Evolutionary conservation across 2,329 filamentous ascomycete species (phyloP), one percentile per base, ranked within the genome.

Genomic region (Seiridium cupressi): DNA sequence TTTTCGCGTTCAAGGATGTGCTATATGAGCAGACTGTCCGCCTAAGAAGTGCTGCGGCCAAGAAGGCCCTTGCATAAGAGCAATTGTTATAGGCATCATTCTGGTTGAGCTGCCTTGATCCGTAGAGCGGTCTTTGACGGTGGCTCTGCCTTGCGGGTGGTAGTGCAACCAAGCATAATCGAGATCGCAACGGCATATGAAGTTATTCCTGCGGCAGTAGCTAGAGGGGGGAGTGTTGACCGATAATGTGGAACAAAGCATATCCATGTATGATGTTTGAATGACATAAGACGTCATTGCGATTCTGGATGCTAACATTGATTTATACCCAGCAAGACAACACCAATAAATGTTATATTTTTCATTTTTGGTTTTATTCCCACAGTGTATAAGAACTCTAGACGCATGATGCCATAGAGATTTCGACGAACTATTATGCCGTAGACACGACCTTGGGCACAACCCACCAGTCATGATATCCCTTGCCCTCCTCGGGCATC

Each of bases 1-100:
- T 99, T 61, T 99, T 99, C 73, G 95, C 93, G 2, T 97, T 99
- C 81, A 99, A 99, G 82, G 95, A 99, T 73, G 91, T 92, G 5
- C 84, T 99, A 5, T 99, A 98, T 73, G 91, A 92, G 69, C 87
- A 90, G 76, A 93, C 88, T 0, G 78, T 94, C 55, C 85, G 81
- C 68, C 84, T 92, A 38, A 83, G 91, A 57, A 73, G 76, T 60
- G 68, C 75, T 57, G 54, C 34, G 18, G 54, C 54, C 40, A 57
- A 46, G 42, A 57, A 57, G 35, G 35, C 53, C 3, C 5, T 55
- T 11, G 53, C 53, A 35, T 57, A 48, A 47, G 13, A 5, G 32
- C 7, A 42, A 5, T 1, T 32, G 6, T 49, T 53, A 10, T 53
- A 5, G 32, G 1, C 5, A 13, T 10, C 38, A 38, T 31, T 32